These are phyloP conservation scores for Botryotinia narcissicola DNA, from an alignment of 2,329 filamentous ascomycete species.

Conservation along the genomic window DNA sequence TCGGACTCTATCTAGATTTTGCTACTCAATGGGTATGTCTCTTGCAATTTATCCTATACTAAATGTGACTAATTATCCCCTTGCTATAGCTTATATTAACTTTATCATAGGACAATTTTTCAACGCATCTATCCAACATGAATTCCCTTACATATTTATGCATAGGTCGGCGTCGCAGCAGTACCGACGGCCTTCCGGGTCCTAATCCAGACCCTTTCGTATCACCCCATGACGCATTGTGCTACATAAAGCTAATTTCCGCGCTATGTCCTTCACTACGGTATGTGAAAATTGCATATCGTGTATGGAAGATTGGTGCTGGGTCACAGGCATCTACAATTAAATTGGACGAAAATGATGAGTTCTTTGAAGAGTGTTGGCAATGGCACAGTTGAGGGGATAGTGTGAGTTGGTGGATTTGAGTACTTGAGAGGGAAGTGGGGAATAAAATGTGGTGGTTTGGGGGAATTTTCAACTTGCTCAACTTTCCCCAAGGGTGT, in stretches of 20 bases:
- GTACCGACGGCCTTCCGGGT: background rate
- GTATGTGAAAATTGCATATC: constrained; percentile 3
- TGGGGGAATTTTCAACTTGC: too few species aligned
- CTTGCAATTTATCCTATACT: background rate
- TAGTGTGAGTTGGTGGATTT: too few species aligned
- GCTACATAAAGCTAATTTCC: background rate
- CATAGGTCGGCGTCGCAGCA: background rate
- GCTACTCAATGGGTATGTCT: constrained; percentile 2
- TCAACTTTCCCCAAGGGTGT: too few species aligned
- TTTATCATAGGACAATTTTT: background rate
- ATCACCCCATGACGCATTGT: background rate
- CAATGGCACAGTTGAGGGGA: too few species aligned
- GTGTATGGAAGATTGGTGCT: background rate
- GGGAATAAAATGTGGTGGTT: too few species aligned
- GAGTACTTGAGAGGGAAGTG: too few species aligned
- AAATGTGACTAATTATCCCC: background rate
- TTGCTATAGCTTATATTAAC: background rate
- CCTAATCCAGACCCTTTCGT: background rate
- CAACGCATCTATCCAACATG: background rate
- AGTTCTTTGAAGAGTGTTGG: background rate
- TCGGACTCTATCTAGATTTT: constrained; percentile 7
- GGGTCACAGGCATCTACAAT: background rate
- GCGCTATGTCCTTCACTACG: background rate
- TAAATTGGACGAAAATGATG: background rate
- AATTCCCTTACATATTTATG: background rate